Conservation (phyloP, 1,284 basidiomycete species). For the Meripilus lineatus region DNA sequence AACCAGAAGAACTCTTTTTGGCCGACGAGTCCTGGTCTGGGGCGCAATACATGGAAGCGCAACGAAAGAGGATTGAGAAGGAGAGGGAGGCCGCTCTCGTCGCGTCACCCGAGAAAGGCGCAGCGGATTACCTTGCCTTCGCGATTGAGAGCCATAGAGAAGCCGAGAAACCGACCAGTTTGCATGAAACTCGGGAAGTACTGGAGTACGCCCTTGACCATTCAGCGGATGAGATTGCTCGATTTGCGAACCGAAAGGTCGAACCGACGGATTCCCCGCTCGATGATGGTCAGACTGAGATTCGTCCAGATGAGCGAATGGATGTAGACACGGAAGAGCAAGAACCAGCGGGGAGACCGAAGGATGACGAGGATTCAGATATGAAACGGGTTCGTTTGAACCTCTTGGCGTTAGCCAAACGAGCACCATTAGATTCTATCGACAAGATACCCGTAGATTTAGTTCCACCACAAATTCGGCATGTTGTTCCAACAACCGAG, state of each 20-base stretch:
- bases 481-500: constrained; percentile 45
- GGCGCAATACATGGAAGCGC: constrained; percentile 30
- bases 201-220: constrained; percentile 47
- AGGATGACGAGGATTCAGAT: constrained; percentile 32
- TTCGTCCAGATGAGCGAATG: neutral
- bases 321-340: neutral
- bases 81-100: constrained; percentile 20
- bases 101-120: constrained; percentile 22
- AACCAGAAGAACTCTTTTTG: constrained; percentile 57
- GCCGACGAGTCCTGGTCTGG: constrained; percentile 60
- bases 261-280: constrained; percentile 1
- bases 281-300: neutral
- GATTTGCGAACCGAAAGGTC: constrained; percentile 13
- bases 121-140: constrained; percentile 30
- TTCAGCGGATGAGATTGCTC: constrained; percentile 39
- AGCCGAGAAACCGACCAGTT: constrained; percentile 21
- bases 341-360: neutral
- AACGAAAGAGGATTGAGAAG: constrained; percentile 22
- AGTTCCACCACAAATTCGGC: constrained; percentile 60
- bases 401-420: constrained; percentile 65
- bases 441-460: constrained; percentile 59
- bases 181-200: constrained; percentile 42
- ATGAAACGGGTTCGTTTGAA: constrained; percentile 59
- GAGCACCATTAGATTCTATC: constrained; percentile 68
- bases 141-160: constrained; percentile 31